A percentile compares a stretch with the other conserved stretches of the same genome.
phyloP scores from a whole-genome alignment of 148 eudicot species.

The Tetragonia tetragonoides region DNA sequence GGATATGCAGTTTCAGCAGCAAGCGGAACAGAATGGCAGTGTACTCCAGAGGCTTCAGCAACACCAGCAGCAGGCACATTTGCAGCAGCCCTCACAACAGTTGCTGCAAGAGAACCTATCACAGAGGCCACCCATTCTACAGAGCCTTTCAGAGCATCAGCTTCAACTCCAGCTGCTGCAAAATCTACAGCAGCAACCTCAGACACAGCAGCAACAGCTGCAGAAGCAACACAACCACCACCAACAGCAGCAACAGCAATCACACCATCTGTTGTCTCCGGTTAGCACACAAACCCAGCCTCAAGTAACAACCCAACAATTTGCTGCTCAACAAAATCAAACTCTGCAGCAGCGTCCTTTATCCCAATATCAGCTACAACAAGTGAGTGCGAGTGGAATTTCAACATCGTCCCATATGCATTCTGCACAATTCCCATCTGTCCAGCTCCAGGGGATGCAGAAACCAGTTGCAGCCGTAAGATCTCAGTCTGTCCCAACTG shows the following conservation, averaged over 20 bases:
- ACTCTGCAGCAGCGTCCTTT: conserved; percentile 45
- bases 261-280: conserved; percentile 44
- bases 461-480: conserved; percentile 31
- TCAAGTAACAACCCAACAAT: conserved; percentile 33
- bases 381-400: conserved; percentile 39
- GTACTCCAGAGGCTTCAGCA: conserved; percentile 52
- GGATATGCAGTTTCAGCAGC: conserved; percentile 81
- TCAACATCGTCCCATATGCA: conserved; percentile 51
- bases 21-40: conserved; percentile 46
- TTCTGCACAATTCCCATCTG: conserved; percentile 45
- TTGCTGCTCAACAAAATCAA: conserved; percentile 47
- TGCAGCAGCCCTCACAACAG: conserved; percentile 49
- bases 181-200: conserved; percentile 56
- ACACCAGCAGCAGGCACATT: conserved; percentile 40
- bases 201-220: conserved; percentile 36
- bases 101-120: conserved; percentile 48
- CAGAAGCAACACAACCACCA: conserved; percentile 53
- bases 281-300: conserved; percentile 34
- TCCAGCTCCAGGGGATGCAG: conserved; percentile 46
- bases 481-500: conserved; percentile 51
- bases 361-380: conserved; percentile 51
- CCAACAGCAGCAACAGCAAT: conserved; percentile 50
- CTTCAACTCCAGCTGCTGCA: conserved; percentile 65
- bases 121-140: conserved; percentile 53
- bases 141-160: conserved; percentile 69